Conservation (phyloP, 106 monocot genomes). For the Ottelia alismoides region DNA sequence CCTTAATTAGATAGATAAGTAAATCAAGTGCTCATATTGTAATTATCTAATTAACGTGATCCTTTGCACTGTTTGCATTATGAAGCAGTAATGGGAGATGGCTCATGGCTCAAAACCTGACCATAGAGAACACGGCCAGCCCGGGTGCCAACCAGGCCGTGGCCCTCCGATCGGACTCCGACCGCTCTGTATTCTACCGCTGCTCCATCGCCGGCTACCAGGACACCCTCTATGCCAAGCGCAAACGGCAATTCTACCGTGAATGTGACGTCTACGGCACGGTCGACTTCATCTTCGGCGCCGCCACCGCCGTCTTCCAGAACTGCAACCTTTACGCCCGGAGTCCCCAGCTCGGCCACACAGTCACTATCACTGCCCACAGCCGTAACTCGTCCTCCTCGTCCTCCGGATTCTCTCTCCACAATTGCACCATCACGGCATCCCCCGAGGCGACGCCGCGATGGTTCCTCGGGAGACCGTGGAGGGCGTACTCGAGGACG, state of each 20-base stretch:
- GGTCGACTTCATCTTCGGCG: conserved; percentile 6
- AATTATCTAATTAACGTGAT: not conserved
- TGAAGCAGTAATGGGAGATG: not conserved
- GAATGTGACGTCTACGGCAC: conserved; percentile 5
- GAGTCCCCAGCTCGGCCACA: not conserved
- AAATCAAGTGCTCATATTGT: not conserved
- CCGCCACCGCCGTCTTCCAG: not conserved
- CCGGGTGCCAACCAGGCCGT: not conserved
- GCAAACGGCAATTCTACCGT: conserved; percentile 1
- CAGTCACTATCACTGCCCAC: conserved; percentile 1
- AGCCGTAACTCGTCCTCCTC: not conserved
- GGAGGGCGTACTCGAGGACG: conserved; percentile 14
- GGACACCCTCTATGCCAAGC: not conserved
- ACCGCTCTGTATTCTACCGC: not conserved
- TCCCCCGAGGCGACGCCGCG: not conserved
- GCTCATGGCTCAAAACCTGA: not conserved
- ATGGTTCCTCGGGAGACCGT: conserved; percentile 11
- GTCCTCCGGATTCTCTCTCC: conserved; percentile 1
- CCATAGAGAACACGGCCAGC: conserved; percentile 1
- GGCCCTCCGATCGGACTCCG: not conserved
- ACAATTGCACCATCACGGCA: not conserved
- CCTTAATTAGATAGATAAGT: no score
- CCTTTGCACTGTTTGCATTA: not conserved
- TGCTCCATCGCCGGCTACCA: conserved; percentile 1
- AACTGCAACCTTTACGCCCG: conserved; percentile 1